Conservation (phyloP, 73 alveolate genomes). For the Tetrahymena elliotti region DNA sequence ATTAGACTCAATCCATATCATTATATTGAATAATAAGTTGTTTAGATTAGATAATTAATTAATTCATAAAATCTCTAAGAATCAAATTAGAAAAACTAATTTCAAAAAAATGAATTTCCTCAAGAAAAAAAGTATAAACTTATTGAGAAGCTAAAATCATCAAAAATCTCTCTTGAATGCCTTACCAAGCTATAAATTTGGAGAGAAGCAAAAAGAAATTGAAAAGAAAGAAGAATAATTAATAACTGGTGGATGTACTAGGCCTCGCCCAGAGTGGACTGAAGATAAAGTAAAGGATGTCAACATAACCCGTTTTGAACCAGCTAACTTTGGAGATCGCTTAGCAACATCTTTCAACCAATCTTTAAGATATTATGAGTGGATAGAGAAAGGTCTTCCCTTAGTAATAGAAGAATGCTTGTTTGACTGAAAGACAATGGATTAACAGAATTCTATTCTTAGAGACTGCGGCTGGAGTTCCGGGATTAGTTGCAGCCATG, state of each 20-base stretch:
- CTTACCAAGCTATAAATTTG: not conserved
- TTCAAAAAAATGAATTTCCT: not conserved
- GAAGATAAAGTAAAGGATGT: constrained; percentile 16
- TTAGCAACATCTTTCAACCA: constrained; percentile 26
- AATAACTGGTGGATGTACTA: not conserved
- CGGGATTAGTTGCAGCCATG: constrained; percentile 77
- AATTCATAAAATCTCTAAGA: no score
- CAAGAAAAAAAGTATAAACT: not conserved
- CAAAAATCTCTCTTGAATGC: not conserved
- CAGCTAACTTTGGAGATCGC: constrained; percentile 31
- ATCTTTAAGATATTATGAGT: constrained; percentile 35
- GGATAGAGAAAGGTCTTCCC: constrained; percentile 46
- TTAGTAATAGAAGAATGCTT: constrained; percentile 28
- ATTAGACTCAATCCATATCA: no score
- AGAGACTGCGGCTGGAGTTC: constrained; percentile 77
- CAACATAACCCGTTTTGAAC: constrained; percentile 3
- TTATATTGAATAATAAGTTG: no score
- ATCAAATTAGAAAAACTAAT: not conserved
- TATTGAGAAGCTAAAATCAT: not conserved
- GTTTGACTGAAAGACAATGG: constrained; percentile 55
- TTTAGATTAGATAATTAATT: no score
- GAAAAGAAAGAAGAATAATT: not conserved
- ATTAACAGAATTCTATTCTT: constrained; percentile 55
- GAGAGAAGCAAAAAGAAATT: not conserved
- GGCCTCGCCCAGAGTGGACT: constrained; percentile 38